These are phyloP conservation scores for Plantago coronopus DNA, from an alignment of 305 asterid species.

Conservation along the genomic window DNA sequence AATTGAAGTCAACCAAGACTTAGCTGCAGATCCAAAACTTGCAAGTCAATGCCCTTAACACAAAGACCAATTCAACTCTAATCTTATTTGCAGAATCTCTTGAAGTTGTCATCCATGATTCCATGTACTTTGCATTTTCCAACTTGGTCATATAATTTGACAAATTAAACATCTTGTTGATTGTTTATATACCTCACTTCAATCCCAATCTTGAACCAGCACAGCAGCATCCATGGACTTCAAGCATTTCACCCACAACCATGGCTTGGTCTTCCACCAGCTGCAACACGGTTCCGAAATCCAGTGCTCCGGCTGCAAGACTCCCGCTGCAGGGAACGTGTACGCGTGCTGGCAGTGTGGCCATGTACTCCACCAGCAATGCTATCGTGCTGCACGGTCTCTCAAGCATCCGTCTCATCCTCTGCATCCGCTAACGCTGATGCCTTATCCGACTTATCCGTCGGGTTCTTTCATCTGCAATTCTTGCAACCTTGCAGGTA, in stretches of 20 bases:
- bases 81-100: slow-evolving; percentile 24
- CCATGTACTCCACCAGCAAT: slow-evolving; percentile 59
- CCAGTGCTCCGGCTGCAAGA: slow-evolving; percentile 62
- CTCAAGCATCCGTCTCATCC: slow-evolving; percentile 54
- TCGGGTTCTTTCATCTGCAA: slow-evolving; percentile 57
- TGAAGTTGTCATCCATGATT: slow-evolving; percentile 16
- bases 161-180: neutral
- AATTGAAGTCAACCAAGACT: slow-evolving; percentile 7
- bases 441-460: slow-evolving; percentile 61
- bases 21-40: neutral
- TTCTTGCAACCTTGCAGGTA: slow-evolving; percentile 42
- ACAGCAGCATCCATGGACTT: slow-evolving; percentile 43
- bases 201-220: slow-evolving; percentile 1
- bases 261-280: slow-evolving; percentile 49
- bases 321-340: slow-evolving; percentile 40
- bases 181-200: slow-evolving; percentile 8
- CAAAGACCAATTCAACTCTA: slow-evolving; percentile 25
- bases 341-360: slow-evolving; percentile 64
- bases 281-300: slow-evolving; percentile 42
- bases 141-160: slow-evolving; percentile 27
- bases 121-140: slow-evolving; percentile 9
- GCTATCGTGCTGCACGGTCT: slow-evolving; percentile 50
- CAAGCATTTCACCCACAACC: slow-evolving; percentile 73
- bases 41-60: slow-evolving; percentile 22
- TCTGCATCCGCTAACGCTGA: slow-evolving; percentile 48